phyloP scores from a whole-genome alignment of 139 green algal species.

The Haematococcus sp. region DNA sequence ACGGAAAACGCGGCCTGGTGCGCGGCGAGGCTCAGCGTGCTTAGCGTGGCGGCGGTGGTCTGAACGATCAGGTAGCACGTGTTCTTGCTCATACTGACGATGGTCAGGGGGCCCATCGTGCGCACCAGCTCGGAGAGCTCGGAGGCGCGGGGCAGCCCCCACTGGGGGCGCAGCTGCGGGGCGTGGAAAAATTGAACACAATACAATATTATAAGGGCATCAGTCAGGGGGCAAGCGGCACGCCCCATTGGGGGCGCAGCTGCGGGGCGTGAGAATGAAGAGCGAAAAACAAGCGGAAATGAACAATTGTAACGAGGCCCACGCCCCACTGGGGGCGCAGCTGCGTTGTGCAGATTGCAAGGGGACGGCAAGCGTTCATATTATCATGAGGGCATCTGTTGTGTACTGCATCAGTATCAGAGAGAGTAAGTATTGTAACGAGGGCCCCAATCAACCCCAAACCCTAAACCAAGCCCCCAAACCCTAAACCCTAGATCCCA shows the following conservation, averaged over 20 bases:
- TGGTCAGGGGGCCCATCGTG: constrained; percentile 52
- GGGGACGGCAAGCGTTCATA: no score
- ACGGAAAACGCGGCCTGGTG: constrained; percentile 56
- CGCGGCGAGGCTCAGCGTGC: constrained; percentile 52
- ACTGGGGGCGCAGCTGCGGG: constrained; percentile 13
- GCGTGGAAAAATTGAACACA: not conserved
- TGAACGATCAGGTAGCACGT: constrained; percentile 57
- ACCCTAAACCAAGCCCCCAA: no score
- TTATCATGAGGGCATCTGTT: no score
- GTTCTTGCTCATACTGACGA: constrained; percentile 73
- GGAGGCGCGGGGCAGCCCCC: not conserved
- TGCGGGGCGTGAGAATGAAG: constrained; percentile 2
- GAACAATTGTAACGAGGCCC: constrained; percentile 1
- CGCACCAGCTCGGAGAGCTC: constrained; percentile 20
- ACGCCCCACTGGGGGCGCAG: not conserved
- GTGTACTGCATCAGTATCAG: no score
- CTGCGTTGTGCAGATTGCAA: no score
- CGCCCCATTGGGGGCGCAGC: not conserved
- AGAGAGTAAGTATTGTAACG: no score
- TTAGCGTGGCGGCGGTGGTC: constrained; percentile 51
- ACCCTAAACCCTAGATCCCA: no score
- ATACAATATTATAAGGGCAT: not conserved
- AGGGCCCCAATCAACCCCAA: no score
- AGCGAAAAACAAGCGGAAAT: not conserved
- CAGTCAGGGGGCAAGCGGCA: constrained; percentile 11